phyloP scores from a whole-genome alignment of 2,329 filamentous ascomycete genomes.

The Xylaria sp. region DNA sequence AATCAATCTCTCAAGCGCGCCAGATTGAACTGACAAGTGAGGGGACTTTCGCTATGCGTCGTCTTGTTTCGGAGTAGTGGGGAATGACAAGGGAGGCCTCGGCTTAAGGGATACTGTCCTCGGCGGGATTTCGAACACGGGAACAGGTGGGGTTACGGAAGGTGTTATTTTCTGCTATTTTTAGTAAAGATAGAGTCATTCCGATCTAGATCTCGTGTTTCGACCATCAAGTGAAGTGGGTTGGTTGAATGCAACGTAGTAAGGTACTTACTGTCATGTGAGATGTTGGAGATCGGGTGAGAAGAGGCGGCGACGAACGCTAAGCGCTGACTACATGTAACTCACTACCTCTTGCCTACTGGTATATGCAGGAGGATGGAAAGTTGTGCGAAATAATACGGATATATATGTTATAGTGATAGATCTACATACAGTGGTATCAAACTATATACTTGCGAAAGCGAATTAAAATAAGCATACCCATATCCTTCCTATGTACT shows the following conservation, averaged over 20 bases:
- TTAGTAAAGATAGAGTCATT: background rate
- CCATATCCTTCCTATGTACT: background rate
- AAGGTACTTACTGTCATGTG: background rate
- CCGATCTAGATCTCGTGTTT: conserved; percentile 1
- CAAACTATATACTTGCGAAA: conserved; percentile 18
- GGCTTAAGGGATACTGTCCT: background rate
- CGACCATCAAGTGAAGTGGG: background rate
- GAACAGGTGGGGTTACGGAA: conserved; percentile 2
- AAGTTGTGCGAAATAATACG: background rate
- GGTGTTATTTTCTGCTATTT: conserved; percentile 10
- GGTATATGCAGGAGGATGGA: background rate
- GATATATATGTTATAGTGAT: background rate
- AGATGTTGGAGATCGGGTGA: background rate
- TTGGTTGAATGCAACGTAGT: conserved; percentile 8
- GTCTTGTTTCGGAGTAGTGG: conserved; percentile 3
- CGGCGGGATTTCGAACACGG: conserved; percentile 1
- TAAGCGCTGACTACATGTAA: too few relatives aligned
- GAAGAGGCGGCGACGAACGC: background rate
- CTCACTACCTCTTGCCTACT: background rate
- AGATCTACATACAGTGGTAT: conserved; percentile 9
- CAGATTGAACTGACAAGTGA: background rate
- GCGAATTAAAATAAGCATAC: background rate
- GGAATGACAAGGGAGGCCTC: background rate
- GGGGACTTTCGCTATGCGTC: background rate
- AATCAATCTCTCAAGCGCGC: background rate